Conservation (phyloP, 345 rosid species). For the Euphorbia lathyris region DNA sequence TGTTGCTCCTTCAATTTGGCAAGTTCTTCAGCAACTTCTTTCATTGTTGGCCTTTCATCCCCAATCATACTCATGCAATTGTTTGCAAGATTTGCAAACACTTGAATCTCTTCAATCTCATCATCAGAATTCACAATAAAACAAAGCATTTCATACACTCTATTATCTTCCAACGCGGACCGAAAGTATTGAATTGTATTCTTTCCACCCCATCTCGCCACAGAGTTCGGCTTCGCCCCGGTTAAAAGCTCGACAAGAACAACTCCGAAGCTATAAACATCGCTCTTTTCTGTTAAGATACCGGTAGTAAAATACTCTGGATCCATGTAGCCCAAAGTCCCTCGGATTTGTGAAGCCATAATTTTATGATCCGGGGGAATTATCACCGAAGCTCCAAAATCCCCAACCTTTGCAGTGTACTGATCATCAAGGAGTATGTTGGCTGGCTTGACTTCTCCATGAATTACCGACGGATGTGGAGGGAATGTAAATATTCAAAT, state of each 20-base stretch:
- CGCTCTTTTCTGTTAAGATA: constrained; percentile 25
- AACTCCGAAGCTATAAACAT: constrained; percentile 37
- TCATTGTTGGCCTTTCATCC: constrained; percentile 13
- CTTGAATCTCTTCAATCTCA: constrained; percentile 24
- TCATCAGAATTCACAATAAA: not conserved
- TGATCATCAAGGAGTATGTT: constrained; percentile 35
- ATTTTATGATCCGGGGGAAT: constrained; percentile 9
- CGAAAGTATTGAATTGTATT: constrained; percentile 20
- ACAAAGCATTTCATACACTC: not conserved
- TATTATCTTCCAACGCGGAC: constrained; percentile 1
- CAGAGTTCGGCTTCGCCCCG: constrained; percentile 24
- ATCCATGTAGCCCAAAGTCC: constrained; percentile 36
- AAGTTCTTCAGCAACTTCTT: constrained; percentile 14
- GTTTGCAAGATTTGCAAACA: constrained; percentile 16
- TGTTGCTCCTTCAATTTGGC: not conserved
- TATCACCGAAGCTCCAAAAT: constrained; percentile 36
- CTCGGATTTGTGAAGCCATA: constrained; percentile 17
- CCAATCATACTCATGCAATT: constrained; percentile 11
- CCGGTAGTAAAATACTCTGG: constrained; percentile 34
- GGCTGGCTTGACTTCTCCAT: constrained; percentile 30
- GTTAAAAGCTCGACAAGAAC: constrained; percentile 35
- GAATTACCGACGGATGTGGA: constrained; percentile 35
- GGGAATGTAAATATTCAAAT: constrained; percentile 31
- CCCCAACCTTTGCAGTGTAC: constrained; percentile 26
- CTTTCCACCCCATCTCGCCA: not conserved